Conservation (phyloP, 768 basidiomycete species). For the Russula sp. region DNA sequence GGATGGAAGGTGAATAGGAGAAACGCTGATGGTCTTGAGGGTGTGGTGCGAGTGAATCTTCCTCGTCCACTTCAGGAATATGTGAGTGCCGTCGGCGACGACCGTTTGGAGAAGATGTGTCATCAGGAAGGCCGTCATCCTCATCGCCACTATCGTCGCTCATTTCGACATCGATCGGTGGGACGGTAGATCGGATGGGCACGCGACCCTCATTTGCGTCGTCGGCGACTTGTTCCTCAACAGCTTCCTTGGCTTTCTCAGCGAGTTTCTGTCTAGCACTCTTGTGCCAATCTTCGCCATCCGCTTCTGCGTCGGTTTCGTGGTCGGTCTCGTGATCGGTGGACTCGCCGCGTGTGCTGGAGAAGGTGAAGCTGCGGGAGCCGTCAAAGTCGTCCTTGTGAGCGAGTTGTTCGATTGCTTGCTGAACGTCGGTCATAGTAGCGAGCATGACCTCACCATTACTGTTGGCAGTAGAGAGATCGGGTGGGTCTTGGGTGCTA, state of each 20-base stretch:
- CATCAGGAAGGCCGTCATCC: conserved; percentile 31
- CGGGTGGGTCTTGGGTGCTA: not conserved
- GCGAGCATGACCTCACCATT: conserved; percentile 69
- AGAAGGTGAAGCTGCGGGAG: conserved; percentile 69
- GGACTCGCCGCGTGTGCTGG: conserved; percentile 51
- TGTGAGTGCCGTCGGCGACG: conserved; percentile 39
- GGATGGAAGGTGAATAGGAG: conserved; percentile 21
- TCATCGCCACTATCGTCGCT: conserved; percentile 81
- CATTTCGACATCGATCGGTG: conserved; percentile 68
- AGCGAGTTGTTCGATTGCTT: conserved; percentile 85
- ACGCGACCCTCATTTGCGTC: conserved; percentile 36
- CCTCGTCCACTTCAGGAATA: conserved; percentile 70
- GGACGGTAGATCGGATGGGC: conserved; percentile 35
- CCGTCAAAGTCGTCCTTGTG: conserved; percentile 48
- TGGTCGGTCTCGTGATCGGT: conserved; percentile 44
- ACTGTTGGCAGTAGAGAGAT: not conserved
- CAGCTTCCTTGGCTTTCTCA: conserved; percentile 56
- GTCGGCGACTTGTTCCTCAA: conserved; percentile 50
- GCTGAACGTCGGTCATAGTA: conserved; percentile 85
- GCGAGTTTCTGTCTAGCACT: conserved; percentile 61
- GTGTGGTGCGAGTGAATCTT: conserved; percentile 27
- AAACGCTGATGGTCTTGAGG: not conserved
- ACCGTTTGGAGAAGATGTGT: not conserved
- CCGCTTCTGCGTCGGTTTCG: conserved; percentile 45
- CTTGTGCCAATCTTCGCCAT: conserved; percentile 59